Conservation (phyloP, 2,329 filamentous ascomycete genomes). For the Stemphylium beticola region DNA sequence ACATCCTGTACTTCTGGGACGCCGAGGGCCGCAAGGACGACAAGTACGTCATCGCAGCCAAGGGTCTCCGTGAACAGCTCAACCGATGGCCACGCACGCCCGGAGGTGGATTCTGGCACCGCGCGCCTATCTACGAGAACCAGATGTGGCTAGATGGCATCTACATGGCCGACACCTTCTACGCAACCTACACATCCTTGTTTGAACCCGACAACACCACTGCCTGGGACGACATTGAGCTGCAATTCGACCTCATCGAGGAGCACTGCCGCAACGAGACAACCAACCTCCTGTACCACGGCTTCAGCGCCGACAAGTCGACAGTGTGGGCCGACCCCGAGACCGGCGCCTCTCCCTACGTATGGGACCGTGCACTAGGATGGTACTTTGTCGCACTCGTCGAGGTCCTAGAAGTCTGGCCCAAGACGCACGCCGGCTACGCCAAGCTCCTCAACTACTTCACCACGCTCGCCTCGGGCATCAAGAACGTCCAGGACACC, state of each 20-base stretch:
- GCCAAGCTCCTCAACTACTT: slow-evolving; percentile 50
- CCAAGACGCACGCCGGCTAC: slow-evolving; percentile 47
- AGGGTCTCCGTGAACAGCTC: slow-evolving; percentile 55
- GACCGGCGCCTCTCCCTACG: slow-evolving; percentile 46
- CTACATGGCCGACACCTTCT: slow-evolving; percentile 51
- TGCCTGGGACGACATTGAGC: slow-evolving; percentile 53
- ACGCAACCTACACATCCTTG: slow-evolving; percentile 47
- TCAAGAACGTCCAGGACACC: slow-evolving; percentile 53
- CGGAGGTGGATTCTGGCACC: slow-evolving; percentile 63
- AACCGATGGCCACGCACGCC: slow-evolving; percentile 58
- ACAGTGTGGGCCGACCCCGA: slow-evolving; percentile 46
- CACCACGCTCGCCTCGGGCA: slow-evolving; percentile 49
- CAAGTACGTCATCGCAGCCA: slow-evolving; percentile 59
- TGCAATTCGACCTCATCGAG: slow-evolving; percentile 47
- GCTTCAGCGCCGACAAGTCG: slow-evolving; percentile 44
- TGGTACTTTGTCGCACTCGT: slow-evolving; percentile 52
- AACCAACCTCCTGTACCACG: slow-evolving; percentile 43
- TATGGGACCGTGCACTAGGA: slow-evolving; percentile 48
- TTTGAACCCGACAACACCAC: slow-evolving; percentile 48
- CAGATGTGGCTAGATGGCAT: slow-evolving; percentile 66
- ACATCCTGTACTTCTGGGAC: slow-evolving; percentile 58
- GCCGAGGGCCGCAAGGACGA: slow-evolving; percentile 50
- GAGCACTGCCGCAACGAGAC: slow-evolving; percentile 44
- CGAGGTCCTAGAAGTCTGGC: slow-evolving; percentile 58
- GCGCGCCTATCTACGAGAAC: slow-evolving; percentile 55